Conservation (phyloP, 1,284 basidiomycete genomes). For the Coriolopsis trogii region DNA sequence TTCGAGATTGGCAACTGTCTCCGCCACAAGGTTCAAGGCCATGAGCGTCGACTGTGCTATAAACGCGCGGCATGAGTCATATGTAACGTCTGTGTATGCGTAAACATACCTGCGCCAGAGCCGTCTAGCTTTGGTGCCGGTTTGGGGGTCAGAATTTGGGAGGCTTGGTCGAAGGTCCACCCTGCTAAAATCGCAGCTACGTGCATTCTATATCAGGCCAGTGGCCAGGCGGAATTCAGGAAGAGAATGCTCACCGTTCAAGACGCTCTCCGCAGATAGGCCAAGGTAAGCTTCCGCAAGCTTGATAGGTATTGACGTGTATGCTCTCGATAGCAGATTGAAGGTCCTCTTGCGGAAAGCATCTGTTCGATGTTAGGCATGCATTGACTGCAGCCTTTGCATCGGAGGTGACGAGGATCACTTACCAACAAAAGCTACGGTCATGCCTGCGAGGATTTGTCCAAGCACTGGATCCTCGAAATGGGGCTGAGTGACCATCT, state of each 20-base stretch:
- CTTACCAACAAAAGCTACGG: slow-evolving; percentile 54
- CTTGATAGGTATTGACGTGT: slow-evolving; percentile 55
- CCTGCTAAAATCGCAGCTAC: slow-evolving; percentile 45
- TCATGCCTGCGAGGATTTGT: slow-evolving; percentile 45
- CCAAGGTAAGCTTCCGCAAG: slow-evolving; percentile 61
- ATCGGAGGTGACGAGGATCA: slow-evolving; percentile 9
- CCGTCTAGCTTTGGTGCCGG: not conserved
- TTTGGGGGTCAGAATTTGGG: slow-evolving; percentile 45
- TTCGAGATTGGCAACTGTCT: slow-evolving; percentile 35
- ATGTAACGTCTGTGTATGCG: not conserved
- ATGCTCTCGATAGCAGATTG: slow-evolving; percentile 58
- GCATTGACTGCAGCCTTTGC: slow-evolving; percentile 33
- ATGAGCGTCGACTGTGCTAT: slow-evolving; percentile 50
- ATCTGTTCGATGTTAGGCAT: slow-evolving; percentile 5
- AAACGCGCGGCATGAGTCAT: not conserved
- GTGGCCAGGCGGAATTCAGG: not conserved
- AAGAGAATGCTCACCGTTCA: slow-evolving; percentile 42
- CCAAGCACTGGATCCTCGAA: slow-evolving; percentile 49
- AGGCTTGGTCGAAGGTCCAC: slow-evolving; percentile 55
- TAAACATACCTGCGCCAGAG: slow-evolving; percentile 1
- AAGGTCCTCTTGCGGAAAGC: slow-evolving; percentile 59
- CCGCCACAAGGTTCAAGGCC: slow-evolving; percentile 54
- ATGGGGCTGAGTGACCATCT: slow-evolving; percentile 43
- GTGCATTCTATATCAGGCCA: not conserved
- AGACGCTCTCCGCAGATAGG: slow-evolving; percentile 47